Base-by-base conservation (phyloP, 2,329 filamentous ascomycete species). In the Pseudogymnoascus verrucosus region DNA sequence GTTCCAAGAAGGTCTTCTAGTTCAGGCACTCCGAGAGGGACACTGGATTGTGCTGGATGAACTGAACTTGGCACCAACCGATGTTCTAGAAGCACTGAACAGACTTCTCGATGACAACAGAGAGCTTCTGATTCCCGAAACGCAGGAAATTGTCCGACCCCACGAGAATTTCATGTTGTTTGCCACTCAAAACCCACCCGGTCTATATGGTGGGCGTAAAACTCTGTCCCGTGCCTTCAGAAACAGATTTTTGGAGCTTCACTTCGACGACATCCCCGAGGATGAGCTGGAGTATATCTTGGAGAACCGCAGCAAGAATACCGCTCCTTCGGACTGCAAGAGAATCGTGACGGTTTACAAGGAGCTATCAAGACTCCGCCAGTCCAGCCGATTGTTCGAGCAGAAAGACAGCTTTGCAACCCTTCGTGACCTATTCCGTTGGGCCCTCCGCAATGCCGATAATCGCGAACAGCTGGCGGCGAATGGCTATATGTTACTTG, bases 31-130 rank as follows among this genome's bases (percentile, higher is more conserved):
- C 74, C 84, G 93, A 54, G 87, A 96, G 73, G 95, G 95, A 8
- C 90, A 96, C 72, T 99, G 95, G 95, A 96, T 99, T 66, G 93
- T 99, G 19, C 85, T 99, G 1, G 95, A 99, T 72, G 96, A 99
- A 75, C 82, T 99, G 64, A 99, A 99, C 72, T 77, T 99, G 71
- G 96, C 96, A 0, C 95, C 96, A 0, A 98, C 93, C 0, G 95
- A 99, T 78, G 93, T 99, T 21, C 81, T 99, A 0, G 95, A 99
- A 77, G 95, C 95, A 0, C 80, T 99, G 40, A 99, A 99, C 75
- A 88, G 95, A 70, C 83, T 99, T 0, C 80, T 99, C 0, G 95
- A 99, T 70, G 95, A 99, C 72, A 99, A 99, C 70, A 84, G 95
- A 65, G 95, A 99, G 75, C 84, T 99, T 3, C 82, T 99, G 23